Base-by-base conservation (phyloP, 208 protist genomes). In the Angomonas deanei region DNA sequence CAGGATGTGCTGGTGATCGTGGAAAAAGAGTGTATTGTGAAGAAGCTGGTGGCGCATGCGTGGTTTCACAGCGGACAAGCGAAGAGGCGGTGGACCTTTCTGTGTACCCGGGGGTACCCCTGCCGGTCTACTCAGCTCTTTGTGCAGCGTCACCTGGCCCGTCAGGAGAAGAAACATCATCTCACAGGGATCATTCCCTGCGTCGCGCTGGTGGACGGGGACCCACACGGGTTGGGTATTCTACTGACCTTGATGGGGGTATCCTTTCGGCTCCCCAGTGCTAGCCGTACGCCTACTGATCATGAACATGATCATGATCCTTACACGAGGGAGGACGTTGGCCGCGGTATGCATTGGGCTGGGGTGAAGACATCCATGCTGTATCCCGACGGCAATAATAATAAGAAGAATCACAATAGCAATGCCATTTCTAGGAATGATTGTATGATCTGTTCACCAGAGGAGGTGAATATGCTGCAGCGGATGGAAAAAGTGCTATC, bases 31-130 rank as follows among this genome's bases (percentile, higher is more conserved):
- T 82, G 80, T 54, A 73, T 68, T 0, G 61, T 82, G 46, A 78
- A 74, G 27, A 64, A 76, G 6, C 55, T 94, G 5, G 32, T 78
- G 34, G 59, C 65, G 11, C 56, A 49, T 1, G 46, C 47, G 4
- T 47, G 33, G 0, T 36, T 33, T 23, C 53, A 21, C 53, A 11
- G 49, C 27, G 28, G 26, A 27, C 1, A 58, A 3, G n/a, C 15
- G 10, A n/a, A n/a, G 17, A 34, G 2, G 39, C 38, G 47, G 32
- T 3, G 48, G 36, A 19, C 60, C 39, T 77, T 92, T 27, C 60
- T 95, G 26, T 91, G 80, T 61, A 88, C 81, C 5, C 83, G 80
- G 36, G 88, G 88, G 2, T 95, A 95, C 63, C 88, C 88, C 0
- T 92, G 85, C 49, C 78, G 80, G 11, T 33, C 85, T 1, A 82